Evolutionary conservation across 257 asterid genomes (phyloP).

Genomic region (Coffea canephora): DNA sequence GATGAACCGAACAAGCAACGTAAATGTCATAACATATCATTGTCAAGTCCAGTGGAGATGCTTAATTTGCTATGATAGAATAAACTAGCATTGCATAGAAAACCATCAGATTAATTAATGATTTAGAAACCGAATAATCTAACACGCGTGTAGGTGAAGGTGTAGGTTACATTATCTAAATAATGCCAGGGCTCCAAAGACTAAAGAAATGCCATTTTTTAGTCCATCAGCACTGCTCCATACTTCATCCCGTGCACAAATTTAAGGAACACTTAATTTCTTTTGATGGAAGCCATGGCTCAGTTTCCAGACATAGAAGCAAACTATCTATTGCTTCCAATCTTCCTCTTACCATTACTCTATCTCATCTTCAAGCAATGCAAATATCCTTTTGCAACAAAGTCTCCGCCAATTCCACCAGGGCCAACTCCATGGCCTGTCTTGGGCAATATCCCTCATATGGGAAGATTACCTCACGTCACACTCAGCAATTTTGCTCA

Average conservation of each 20-base stretch:
- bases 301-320: not conserved
- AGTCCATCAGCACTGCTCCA: not conserved
- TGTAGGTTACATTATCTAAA: too few species aligned
- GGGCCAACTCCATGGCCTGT: slow-evolving; percentile 61
- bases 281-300: slow-evolving; percentile 4
- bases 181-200: too few species aligned
- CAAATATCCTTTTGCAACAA: slow-evolving; percentile 16
- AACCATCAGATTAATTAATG: too few species aligned
- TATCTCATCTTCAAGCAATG: slow-evolving; percentile 12
- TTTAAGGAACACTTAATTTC: too few species aligned
- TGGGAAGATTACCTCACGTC: slow-evolving; percentile 1
- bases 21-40: not conserved
- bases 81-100: not conserved
- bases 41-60: not conserved
- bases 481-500: slow-evolving; percentile 31
- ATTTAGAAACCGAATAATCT: too few species aligned
- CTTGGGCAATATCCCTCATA: slow-evolving; percentile 29
- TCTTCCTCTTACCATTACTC: slow-evolving; percentile 14
- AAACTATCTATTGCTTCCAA: not conserved
- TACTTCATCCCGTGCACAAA: not conserved
- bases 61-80: not conserved
- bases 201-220: not conserved
- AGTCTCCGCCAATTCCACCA: slow-evolving; percentile 38
- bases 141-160: not conserved
- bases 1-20: too few species aligned